A percentile compares a stretch with the other conserved stretches of the same genome.
Conservation (phyloP, 2,329 filamentous ascomycete genomes). For the Bipolaris sorokiniana region DNA sequence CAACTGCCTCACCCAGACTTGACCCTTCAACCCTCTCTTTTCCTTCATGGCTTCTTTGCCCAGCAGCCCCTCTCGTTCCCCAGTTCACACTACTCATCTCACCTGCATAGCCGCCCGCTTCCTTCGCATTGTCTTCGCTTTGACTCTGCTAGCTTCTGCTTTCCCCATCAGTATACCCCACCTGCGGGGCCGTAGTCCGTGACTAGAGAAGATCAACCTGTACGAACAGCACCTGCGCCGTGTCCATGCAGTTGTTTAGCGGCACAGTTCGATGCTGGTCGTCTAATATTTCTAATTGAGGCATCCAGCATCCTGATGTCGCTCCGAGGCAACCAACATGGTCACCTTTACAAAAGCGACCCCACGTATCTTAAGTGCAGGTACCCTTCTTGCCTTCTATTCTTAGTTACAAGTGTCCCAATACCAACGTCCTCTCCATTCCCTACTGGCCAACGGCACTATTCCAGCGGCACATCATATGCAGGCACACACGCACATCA, state of each 20-base stretch:
- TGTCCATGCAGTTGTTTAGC: slow-evolving; percentile 14
- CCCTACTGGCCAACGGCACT: background rate
- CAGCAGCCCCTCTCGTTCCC: background rate
- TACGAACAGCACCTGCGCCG: slow-evolving; percentile 17
- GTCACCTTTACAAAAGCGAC: slow-evolving; percentile 9
- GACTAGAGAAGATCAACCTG: slow-evolving; percentile 11
- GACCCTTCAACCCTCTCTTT: slow-evolving; percentile 24
- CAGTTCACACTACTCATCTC: slow-evolving; percentile 28
- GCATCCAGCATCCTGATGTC: slow-evolving; percentile 10
- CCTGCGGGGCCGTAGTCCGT: slow-evolving; percentile 14
- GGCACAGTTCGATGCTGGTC: slow-evolving; percentile 14
- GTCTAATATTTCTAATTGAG: slow-evolving; percentile 34
- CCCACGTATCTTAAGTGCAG: slow-evolving; percentile 23
- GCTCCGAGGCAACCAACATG: background rate
- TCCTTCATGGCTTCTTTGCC: slow-evolving; percentile 7
- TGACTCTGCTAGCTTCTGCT: slow-evolving; percentile 8
- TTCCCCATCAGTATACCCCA: slow-evolving; percentile 21
- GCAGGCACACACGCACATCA: slow-evolving; percentile 10
- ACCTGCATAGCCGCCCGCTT: slow-evolving; percentile 44
- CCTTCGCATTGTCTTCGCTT: slow-evolving; percentile 20
- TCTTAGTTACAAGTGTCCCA: slow-evolving; percentile 17
- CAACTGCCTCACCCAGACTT: slow-evolving; percentile 20
- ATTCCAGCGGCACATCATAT: slow-evolving; percentile 4
- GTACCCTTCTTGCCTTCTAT: slow-evolving; percentile 20
- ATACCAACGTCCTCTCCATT: background rate